These are phyloP conservation scores for Teratosphaeria nubilosa DNA, from an alignment of 2,329 filamentous ascomycete species.

Conservation along the genomic window DNA sequence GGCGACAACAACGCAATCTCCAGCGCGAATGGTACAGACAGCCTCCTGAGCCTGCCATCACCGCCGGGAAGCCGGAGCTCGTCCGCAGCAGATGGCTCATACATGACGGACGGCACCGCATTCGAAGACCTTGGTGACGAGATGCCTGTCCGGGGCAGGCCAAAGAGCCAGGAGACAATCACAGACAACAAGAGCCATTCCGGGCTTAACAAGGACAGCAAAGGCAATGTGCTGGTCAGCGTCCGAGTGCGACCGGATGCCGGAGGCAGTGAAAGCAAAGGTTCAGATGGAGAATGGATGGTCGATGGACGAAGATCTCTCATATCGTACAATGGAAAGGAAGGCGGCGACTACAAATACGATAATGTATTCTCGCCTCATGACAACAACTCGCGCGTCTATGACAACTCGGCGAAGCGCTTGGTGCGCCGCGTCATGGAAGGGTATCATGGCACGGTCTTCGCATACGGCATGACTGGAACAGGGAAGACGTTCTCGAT, in stretches of 20 bases:
- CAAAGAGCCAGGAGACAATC: conserved; percentile 21
- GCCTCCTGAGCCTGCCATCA: conserved; percentile 66
- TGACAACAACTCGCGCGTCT: conserved; percentile 89
- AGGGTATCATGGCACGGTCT: conserved; percentile 95
- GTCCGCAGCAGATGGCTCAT: conserved; percentile 83
- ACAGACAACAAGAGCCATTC: conserved; percentile 22
- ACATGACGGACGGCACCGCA: conserved; percentile 79
- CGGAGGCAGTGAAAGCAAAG: conserved; percentile 48
- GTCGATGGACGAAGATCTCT: conserved; percentile 75
- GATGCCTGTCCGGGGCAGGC: conserved; percentile 34
- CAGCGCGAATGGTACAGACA: conserved; percentile 56
- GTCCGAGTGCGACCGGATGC: conserved; percentile 84
- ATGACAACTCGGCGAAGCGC: conserved; percentile 87
- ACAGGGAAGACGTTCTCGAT: conserved; percentile 99
- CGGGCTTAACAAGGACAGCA: conserved; percentile 52
- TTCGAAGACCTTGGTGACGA: conserved; percentile 68
- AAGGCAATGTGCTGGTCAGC: conserved; percentile 93
- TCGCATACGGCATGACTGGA: conserved; percentile 97
- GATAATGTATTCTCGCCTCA: conserved; percentile 95
- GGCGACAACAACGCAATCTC: conserved; percentile 66
- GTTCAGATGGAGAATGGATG: conserved; percentile 76
- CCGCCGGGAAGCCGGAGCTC: conserved; percentile 83
- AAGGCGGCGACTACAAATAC: conserved; percentile 87
- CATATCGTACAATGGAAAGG: conserved; percentile 75
- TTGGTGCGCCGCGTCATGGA: conserved; percentile 96